These are phyloP conservation scores for Limtongia smithiae DNA, from an alignment of 805 yeast genomes.

Conservation along the genomic window DNA sequence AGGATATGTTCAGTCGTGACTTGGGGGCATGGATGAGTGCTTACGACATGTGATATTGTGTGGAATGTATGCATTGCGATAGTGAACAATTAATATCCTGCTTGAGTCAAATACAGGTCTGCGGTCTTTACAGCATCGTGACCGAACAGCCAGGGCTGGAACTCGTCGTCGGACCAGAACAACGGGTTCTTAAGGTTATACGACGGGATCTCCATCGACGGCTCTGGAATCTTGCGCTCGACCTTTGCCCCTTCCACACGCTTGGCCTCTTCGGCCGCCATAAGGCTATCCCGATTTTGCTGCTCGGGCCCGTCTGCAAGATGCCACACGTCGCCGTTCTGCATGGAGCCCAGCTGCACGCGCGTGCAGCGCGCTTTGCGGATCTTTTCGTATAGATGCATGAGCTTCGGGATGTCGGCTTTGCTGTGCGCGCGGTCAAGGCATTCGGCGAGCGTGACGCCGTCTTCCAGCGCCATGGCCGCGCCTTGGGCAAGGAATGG, in stretches of 20 bases:
- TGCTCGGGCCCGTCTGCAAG: conserved; percentile 5
- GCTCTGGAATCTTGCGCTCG: neutral
- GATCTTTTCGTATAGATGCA: conserved; percentile 1
- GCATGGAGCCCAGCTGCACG: conserved; percentile 4
- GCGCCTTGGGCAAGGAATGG: conserved; percentile 38
- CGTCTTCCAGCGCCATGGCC: conserved; percentile 36
- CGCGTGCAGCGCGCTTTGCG: conserved; percentile 9
- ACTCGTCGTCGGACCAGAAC: conserved; percentile 2
- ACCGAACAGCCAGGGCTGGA: conserved; percentile 9
- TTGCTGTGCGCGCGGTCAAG: neutral
- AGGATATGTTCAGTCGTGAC: too few species aligned
- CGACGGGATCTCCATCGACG: neutral
- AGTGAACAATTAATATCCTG: neutral
- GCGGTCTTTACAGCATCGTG: conserved; percentile 5
- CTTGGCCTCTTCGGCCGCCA: neutral
- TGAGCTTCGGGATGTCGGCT: neutral
- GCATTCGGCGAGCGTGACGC: conserved; percentile 22
- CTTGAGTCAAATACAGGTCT: neutral
- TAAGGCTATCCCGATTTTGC: neutral
- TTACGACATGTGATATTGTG: too few species aligned
- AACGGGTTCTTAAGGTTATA: neutral
- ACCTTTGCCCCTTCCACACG: too few species aligned
- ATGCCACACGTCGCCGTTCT: conserved; percentile 6
- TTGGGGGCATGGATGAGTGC: too few species aligned
- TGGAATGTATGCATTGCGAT: too few species aligned